These are phyloP conservation scores for Myxozyma kluyveri DNA, from an alignment of 805 yeast species.

Conservation along the genomic window DNA sequence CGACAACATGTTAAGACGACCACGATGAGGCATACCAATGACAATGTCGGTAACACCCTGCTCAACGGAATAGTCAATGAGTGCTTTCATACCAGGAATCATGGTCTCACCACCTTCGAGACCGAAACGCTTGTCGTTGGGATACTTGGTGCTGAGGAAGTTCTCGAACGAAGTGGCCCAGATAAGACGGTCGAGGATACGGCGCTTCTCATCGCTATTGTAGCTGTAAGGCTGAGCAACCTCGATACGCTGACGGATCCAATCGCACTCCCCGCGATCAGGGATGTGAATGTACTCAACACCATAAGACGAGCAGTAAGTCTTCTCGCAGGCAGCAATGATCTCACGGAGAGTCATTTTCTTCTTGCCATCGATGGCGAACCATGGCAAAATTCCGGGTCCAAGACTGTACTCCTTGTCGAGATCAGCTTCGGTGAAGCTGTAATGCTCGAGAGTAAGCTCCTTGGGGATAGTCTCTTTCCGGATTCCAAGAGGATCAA, in stretches of 20 bases:
- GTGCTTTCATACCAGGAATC: constrained; percentile 94
- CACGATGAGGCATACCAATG: constrained; percentile 99
- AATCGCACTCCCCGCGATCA: constrained; percentile 90
- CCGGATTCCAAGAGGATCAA: constrained; percentile 91
- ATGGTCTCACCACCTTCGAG: constrained; percentile 97
- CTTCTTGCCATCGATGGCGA: constrained; percentile 61
- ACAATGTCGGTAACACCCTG: constrained; percentile 92
- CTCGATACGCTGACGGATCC: constrained; percentile 96
- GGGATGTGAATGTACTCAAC: constrained; percentile 96
- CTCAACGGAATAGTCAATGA: constrained; percentile 84
- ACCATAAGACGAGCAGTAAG: constrained; percentile 88
- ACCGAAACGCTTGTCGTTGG: constrained; percentile 92
- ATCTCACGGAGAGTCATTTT: constrained; percentile 75
- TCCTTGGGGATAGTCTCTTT: constrained; percentile 85
- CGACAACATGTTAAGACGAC: constrained; percentile 95
- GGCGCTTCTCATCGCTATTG: constrained; percentile 86
- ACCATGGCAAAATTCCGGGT: constrained; percentile 95
- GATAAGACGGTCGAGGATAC: constrained; percentile 90
- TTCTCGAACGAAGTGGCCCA: constrained; percentile 95
- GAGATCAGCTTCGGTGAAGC: constrained; percentile 82
- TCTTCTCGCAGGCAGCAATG: constrained; percentile 70
- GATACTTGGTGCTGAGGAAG: constrained; percentile 91
- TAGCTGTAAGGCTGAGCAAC: constrained; percentile 83
- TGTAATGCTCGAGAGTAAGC: constrained; percentile 86
- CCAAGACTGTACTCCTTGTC: constrained; percentile 84